A percentile compares a stretch with the other conserved stretches of the same genome.
phyloP scores from a whole-genome alignment of 2,329 filamentous ascomycete genomes.

The Fusarium lyarnte region DNA sequence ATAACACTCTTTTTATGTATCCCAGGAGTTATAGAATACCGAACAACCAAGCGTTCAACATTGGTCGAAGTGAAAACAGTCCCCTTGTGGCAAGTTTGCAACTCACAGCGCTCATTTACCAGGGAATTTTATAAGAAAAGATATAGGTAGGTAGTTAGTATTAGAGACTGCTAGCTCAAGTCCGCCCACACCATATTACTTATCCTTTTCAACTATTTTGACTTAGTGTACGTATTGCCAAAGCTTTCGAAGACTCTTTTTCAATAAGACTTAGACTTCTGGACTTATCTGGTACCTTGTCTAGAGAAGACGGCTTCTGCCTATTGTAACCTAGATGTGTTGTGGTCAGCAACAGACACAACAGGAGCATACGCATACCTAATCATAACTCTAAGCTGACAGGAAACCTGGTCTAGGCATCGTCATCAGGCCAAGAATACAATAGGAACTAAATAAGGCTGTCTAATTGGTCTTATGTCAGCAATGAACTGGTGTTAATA shows the following conservation, averaged over 20 bases:
- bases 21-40: conserved; percentile 9
- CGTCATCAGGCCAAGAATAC: neutral
- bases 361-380: neutral
- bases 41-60: neutral
- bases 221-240: neutral
- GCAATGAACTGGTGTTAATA: neutral
- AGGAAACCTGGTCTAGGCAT: neutral
- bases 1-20: neutral
- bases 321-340: neutral
- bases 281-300: neutral
- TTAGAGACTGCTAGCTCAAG: neutral
- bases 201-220: neutral
- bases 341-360: conserved; percentile 1
- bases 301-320: neutral
- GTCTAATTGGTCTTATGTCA: neutral
- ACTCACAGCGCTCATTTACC: neutral
- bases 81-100: no score
- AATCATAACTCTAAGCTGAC: neutral
- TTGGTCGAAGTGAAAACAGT: neutral
- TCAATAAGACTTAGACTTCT: neutral
- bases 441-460: neutral
- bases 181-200: neutral
- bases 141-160: neutral
- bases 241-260: neutral
- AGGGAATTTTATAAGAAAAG: neutral